Percentiles rank a stretch among this genome's conserved stretches.
Conservation (phyloP, 106 monocot genomes). For the Dioscorea zingiberensis region DNA sequence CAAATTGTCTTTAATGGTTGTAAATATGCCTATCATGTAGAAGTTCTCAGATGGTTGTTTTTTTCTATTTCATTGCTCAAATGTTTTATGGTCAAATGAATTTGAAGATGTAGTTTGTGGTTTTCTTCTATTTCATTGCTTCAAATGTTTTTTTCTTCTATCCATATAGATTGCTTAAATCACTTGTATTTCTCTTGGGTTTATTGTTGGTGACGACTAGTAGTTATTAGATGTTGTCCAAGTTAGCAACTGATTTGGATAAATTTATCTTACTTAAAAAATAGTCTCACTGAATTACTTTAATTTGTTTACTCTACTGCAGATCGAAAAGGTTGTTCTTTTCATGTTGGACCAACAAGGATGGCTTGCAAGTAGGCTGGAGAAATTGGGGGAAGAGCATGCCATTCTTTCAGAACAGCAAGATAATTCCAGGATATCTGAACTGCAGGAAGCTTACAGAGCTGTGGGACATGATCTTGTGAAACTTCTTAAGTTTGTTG, state of each 20-base stretch:
- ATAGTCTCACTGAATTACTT: background rate
- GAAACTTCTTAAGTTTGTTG: constrained; percentile 58
- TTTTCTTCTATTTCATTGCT: too few species aligned
- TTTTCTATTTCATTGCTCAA: too few species aligned
- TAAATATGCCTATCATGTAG: too few species aligned
- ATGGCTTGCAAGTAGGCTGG: constrained; percentile 46
- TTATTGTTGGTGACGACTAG: too few species aligned
- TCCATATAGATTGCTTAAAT: too few species aligned
- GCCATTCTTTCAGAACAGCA: constrained; percentile 19
- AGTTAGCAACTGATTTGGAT: background rate
- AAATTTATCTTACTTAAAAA: background rate
- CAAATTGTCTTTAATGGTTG: too few species aligned
- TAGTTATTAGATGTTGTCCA: background rate
- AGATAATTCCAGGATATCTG: constrained; percentile 32
- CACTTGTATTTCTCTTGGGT: too few species aligned
- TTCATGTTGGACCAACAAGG: constrained; percentile 72
- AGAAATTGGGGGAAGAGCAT: constrained; percentile 30
- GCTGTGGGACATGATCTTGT: constrained; percentile 49
- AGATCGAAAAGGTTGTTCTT: constrained; percentile 65
- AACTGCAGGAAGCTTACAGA: constrained; percentile 48
- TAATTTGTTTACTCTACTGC: constrained; percentile 5
- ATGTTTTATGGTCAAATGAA: too few species aligned
- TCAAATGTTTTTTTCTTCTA: too few species aligned
- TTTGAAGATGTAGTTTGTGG: too few species aligned
- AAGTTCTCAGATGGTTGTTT: too few species aligned